These are phyloP conservation scores for Jatropha curcas DNA, from an alignment of 345 rosid species.

Conservation along the genomic window DNA sequence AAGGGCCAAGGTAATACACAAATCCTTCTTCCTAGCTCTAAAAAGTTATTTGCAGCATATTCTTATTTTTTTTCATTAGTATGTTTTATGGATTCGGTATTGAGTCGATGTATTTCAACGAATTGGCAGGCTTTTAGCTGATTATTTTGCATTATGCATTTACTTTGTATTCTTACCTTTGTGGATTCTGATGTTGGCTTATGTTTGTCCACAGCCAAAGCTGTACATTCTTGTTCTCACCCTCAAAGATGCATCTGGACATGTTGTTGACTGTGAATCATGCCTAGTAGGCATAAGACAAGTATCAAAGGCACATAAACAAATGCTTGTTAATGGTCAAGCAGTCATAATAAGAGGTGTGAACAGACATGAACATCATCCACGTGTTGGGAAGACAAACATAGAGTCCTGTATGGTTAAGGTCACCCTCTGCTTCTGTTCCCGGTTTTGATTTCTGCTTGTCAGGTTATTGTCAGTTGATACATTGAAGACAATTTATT, in stretches of 20 bases:
- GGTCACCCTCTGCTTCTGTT: slow-evolving; percentile 42
- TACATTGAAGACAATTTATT: slow-evolving; percentile 3
- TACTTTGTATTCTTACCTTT: background rate
- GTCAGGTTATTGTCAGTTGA: slow-evolving; percentile 4
- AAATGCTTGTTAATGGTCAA: slow-evolving; percentile 86
- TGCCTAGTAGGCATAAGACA: slow-evolving; percentile 80
- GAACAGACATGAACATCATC: slow-evolving; percentile 99
- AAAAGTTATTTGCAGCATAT: background rate
- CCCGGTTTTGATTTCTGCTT: slow-evolving; percentile 16
- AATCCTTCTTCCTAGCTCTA: background rate
- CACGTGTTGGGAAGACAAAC: slow-evolving; percentile 93
- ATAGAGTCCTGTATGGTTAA: slow-evolving; percentile 96
- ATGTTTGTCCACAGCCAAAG: slow-evolving; percentile 66
- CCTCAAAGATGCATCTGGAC: slow-evolving; percentile 79
- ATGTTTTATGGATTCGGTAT: background rate
- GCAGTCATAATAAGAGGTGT: slow-evolving; percentile 91
- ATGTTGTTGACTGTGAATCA: slow-evolving; percentile 86
- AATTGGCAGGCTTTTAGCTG: background rate
- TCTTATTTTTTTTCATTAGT: background rate
- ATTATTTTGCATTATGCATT: background rate
- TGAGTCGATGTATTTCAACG: background rate
- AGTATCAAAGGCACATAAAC: slow-evolving; percentile 87
- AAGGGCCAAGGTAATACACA: background rate
- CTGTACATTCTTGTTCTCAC: slow-evolving; percentile 74
- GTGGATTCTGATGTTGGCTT: slow-evolving; percentile 11